Conservation (phyloP, 768 basidiomycete species). For the Boletus insuetus region DNA sequence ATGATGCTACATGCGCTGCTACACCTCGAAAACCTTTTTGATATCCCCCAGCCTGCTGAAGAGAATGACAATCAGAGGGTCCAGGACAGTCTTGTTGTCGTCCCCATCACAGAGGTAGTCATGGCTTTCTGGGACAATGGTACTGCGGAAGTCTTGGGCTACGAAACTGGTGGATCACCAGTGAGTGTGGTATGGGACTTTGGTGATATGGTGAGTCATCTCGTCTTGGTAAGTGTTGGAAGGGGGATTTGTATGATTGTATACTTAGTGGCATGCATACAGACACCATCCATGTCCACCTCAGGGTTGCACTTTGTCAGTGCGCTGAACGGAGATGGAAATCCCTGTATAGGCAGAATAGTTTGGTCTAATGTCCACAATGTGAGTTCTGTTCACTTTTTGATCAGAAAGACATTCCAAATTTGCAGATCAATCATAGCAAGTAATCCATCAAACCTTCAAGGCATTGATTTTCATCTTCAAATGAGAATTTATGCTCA, state of each 20-base stretch:
- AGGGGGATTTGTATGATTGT: neutral
- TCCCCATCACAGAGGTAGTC: no score
- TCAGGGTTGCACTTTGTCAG: constrained; percentile 58
- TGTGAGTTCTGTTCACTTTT: constrained; percentile 39
- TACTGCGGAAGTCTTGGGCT: constrained; percentile 51
- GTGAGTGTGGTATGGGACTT: constrained; percentile 53
- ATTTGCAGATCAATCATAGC: constrained; percentile 34
- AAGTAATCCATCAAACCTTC: constrained; percentile 52
- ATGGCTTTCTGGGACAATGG: constrained; percentile 59
- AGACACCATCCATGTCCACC: constrained; percentile 43
- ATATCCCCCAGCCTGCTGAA: no score
- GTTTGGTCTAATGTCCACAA: constrained; percentile 60
- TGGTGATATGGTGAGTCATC: constrained; percentile 44
- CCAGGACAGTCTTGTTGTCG: no score
- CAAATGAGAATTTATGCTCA: no score
- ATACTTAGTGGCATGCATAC: neutral
- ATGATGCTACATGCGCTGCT: no score
- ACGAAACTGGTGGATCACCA: constrained; percentile 39
- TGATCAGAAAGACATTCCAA: neutral
- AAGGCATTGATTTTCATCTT: constrained; percentile 26
- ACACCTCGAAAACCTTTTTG: no score
- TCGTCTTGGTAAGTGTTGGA: neutral
- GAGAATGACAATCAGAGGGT: no score
- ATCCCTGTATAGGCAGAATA: constrained; percentile 56
- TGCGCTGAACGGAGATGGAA: constrained; percentile 46